Percentiles rank a stretch among this genome's conserved stretches.
Conservation (phyloP, 345 rosid genomes). For the Aethionema arabicum region DNA sequence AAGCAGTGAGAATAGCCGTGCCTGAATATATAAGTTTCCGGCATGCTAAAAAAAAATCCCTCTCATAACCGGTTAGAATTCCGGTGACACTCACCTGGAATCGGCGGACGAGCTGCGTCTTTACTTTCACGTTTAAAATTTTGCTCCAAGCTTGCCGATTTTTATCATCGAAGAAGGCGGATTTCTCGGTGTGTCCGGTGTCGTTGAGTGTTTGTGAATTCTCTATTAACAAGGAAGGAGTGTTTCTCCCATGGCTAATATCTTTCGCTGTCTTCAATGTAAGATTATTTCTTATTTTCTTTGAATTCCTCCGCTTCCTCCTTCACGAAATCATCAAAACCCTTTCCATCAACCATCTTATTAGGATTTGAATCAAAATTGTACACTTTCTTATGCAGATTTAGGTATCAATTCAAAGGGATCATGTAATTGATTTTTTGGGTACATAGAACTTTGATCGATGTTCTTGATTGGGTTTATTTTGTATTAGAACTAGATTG, state of each 20-base stretch:
- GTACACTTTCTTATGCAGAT: neutral
- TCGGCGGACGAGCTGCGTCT: too few relatives aligned
- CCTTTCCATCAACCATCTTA: neutral
- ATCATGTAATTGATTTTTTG: conserved; percentile 1
- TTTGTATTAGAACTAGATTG: neutral
- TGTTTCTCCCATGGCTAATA: conserved; percentile 51
- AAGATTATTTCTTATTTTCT: conserved; percentile 26
- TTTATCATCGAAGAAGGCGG: conserved; percentile 53
- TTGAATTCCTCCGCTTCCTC: neutral
- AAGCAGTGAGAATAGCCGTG: too few relatives aligned
- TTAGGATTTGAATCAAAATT: conserved; percentile 1
- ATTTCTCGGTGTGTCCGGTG: conserved; percentile 42
- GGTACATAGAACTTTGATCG: neutral
- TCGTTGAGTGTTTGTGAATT: conserved; percentile 56
- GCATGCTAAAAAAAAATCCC: too few relatives aligned
- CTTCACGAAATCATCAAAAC: conserved; percentile 2
- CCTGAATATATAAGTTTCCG: too few relatives aligned
- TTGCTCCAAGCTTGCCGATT: too few relatives aligned
- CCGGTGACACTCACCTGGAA: too few relatives aligned
- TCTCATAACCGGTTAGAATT: too few relatives aligned
- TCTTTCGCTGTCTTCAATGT: conserved; percentile 52
- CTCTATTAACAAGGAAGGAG: conserved; percentile 47
- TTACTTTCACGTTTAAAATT: too few relatives aligned
- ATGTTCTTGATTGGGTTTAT: neutral
- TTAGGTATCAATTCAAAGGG: neutral